Evolutionary conservation across 257 asterid species (phyloP), one percentile per base, ranked within the genome.

Genomic region (Paraleonurus japonicus): DNA sequence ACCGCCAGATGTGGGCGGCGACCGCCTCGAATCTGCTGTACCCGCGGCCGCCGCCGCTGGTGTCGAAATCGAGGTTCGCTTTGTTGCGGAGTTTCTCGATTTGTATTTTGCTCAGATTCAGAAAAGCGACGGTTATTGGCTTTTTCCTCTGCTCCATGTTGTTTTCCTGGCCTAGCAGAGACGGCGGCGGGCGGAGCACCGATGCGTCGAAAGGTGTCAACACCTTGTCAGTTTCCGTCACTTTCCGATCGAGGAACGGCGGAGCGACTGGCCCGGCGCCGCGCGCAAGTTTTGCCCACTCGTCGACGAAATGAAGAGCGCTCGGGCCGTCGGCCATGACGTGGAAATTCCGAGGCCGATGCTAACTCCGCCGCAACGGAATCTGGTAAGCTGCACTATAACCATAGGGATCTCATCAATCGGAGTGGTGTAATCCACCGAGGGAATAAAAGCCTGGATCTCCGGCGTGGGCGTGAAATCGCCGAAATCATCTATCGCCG

Each of bases 1-100:
- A 82, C 26, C 96, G 88, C 97, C 97, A 90, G 12, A 88, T 80
- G 63, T 90, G 97, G 1, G 97, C 97, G 0, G 89, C 89, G 2
- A 90, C 81, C 33, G 86, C 81, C 79, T 89, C 96, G 37, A 85
- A 90, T 2, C 94, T 68, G 80, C 87, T 89, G 65, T 64, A 83
- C 4, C 81, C 79, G 3, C 84, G 85, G 48, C 75, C 37, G 53
- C 41, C 48, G 32, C 3, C n/a, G 27, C 7, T 4, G 22, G 20
- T 1, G 20, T 60, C 37, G 63, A 69, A 27, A 12, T 78, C 85
- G 48, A 69, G 43, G 63, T 76, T 81, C 16, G 88, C 85, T 12
- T 78, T 81, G 72, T 27, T 23, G 0, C 84, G 76, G 50, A 84
- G 88, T n/a, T 84, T 84, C 75, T 81, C 84, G 65, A 84, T 81